Base-by-base conservation (phyloP, 352 stramenopile genomes). In the Pythium phragmiticola region DNA sequence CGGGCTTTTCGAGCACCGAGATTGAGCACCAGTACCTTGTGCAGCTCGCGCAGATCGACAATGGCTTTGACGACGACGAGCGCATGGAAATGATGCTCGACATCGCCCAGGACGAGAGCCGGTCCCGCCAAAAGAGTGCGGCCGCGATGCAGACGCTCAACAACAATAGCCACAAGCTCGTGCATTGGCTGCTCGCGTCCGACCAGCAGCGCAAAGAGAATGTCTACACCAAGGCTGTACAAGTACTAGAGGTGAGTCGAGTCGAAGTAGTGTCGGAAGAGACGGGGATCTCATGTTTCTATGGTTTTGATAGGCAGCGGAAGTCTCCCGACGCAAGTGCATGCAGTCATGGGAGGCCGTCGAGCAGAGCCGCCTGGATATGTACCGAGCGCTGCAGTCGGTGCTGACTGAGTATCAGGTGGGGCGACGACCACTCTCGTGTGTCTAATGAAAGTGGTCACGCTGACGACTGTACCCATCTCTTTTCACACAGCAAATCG, bases 401-500 rank as follows among this genome's bases (percentile, higher is more conserved):
- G 74, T 95, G 2, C 68, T 95, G 17, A 89, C 79, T 42, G 86
- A 92, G 16, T 95, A 92, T 43, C 86, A 95, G 74, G 86, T 92
- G 34, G 11, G 11, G 34, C 21, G 34, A 9, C 34, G 11, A 39
- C 9, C 4, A n/a, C 4, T 49, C 14, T 19, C 11, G 41, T 66
- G 26, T 6, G 19, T 50, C 60, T 54, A 23, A 46, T 45, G 2
- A 41, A 50, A 42, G 6, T 34, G 2, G 52, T 19, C 21, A 30
- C 26, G 3, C 11, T 39, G 11, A 9, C 11, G 33, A 37, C 33
- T 37, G 6, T 37, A 14, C 11, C 34, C 3, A 9, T 39, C 34
- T 39, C 34, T 39, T 9, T 39, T 11, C 34, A 14, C 56, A 3
- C n/a, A 94, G 83, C 79, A 92, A 77, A 81, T 93, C n/a, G 80